These are phyloP conservation scores for Shiraia bambusicola DNA, from an alignment of 2,329 filamentous ascomycete species.

Conservation along the genomic window DNA sequence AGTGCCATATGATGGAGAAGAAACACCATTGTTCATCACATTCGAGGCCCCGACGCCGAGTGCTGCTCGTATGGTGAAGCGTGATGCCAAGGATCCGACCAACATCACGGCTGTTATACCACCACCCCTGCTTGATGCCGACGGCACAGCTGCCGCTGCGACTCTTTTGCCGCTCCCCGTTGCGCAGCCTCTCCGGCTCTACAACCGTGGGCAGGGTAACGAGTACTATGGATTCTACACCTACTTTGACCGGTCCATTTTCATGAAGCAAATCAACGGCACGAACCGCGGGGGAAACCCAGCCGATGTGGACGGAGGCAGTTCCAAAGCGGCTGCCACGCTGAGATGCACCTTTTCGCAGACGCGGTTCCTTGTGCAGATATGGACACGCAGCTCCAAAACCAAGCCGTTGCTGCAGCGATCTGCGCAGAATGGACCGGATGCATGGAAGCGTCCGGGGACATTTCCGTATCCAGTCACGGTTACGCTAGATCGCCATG, in stretches of 20 bases:
- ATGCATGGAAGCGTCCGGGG: slow-evolving; percentile 54
- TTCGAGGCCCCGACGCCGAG: slow-evolving; percentile 53
- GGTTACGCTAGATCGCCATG: slow-evolving; percentile 62
- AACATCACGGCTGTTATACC: slow-evolving; percentile 62
- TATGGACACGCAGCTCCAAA: slow-evolving; percentile 58
- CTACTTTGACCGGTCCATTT: slow-evolving; percentile 86
- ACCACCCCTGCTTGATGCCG: slow-evolving; percentile 60
- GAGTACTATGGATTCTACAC: slow-evolving; percentile 95
- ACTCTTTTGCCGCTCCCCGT: slow-evolving; percentile 69
- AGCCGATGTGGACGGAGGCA: slow-evolving; percentile 55
- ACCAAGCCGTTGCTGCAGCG: slow-evolving; percentile 39
- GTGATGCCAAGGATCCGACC: slow-evolving; percentile 28
- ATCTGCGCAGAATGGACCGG: slow-evolving; percentile 35
- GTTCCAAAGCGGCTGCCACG: slow-evolving; percentile 48
- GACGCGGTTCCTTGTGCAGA: slow-evolving; percentile 62
- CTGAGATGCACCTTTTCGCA: slow-evolving; percentile 61
- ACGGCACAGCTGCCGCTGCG: slow-evolving; percentile 73
- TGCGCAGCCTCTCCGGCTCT: slow-evolving; percentile 78
- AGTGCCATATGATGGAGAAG: slow-evolving; percentile 74
- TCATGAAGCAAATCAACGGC: slow-evolving; percentile 65
- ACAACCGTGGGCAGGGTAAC: slow-evolving; percentile 73
- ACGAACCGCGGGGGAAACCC: slow-evolving; percentile 43
- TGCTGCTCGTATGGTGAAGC: slow-evolving; percentile 40
- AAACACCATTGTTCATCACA: slow-evolving; percentile 85
- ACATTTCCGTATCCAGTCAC: slow-evolving; percentile 64